Conservation (phyloP, 2,329 filamentous ascomycete species). For the Phoma herbarum region DNA sequence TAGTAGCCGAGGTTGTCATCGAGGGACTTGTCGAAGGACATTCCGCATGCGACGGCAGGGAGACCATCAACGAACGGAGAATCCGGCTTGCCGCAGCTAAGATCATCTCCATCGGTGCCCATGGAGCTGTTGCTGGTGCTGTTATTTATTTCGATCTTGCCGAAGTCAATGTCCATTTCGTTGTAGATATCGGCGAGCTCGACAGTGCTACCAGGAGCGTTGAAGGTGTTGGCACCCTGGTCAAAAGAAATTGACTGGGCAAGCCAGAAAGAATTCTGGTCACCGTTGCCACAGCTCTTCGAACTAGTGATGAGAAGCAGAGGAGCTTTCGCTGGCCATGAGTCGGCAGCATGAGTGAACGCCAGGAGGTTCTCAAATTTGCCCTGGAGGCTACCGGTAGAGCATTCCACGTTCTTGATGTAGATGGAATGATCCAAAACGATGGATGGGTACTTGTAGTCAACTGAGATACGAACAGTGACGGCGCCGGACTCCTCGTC, state of each 20-base stretch:
- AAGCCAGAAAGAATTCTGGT: constrained; percentile 20
- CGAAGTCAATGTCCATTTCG: constrained; percentile 21
- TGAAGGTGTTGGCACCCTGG: constrained; percentile 15
- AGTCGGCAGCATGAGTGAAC: constrained; percentile 15
- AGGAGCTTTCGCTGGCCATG: constrained; percentile 18
- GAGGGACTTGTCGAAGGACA: constrained; percentile 14
- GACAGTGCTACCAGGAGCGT: constrained; percentile 8
- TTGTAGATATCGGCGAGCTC: constrained; percentile 16
- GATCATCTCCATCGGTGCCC: not conserved
- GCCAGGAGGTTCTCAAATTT: constrained; percentile 18
- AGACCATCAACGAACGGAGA: constrained; percentile 17
- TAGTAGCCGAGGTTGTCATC: constrained; percentile 17
- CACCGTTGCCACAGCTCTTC: constrained; percentile 18
- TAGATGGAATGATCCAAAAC: constrained; percentile 17
- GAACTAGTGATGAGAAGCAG: constrained; percentile 16
- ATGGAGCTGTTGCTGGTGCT: constrained; percentile 12
- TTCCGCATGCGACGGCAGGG: constrained; percentile 17
- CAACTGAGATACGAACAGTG: constrained; percentile 14
- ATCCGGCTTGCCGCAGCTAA: constrained; percentile 16
- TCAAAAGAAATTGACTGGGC: constrained; percentile 12
- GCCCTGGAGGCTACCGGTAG: constrained; percentile 12
- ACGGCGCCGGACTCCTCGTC: constrained; percentile 19
- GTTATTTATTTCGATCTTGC: constrained; percentile 15
- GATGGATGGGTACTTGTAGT: constrained; percentile 20
- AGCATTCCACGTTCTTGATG: constrained; percentile 17